Evolutionary conservation across 2,329 filamentous ascomycete genomes (phyloP).

Genomic region (Botrytis hyacinthi): DNA sequence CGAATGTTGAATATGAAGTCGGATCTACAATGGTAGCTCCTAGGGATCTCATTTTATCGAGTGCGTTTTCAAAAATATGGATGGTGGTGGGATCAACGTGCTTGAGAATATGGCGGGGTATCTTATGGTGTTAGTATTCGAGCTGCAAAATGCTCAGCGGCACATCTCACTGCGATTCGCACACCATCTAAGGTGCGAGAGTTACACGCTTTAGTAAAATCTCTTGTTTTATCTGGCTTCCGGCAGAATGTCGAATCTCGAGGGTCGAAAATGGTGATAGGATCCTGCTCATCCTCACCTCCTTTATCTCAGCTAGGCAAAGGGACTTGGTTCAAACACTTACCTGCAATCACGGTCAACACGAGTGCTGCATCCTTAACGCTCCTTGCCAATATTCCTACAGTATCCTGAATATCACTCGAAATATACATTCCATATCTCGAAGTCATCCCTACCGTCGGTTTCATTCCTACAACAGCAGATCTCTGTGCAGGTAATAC

Average conservation of each 20-base stretch:
- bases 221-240: not conserved
- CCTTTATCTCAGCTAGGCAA: not conserved
- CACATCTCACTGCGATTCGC: constrained; percentile 7
- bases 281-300: constrained; percentile 12
- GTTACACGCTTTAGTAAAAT: not conserved
- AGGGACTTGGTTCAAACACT: constrained; percentile 17
- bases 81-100: not conserved
- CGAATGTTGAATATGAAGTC: constrained; percentile 55
- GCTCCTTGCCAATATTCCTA: constrained; percentile 49
- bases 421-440: constrained; percentile 62
- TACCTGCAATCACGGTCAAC: constrained; percentile 60
- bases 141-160: not conserved
- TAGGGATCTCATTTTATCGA: constrained; percentile 2
- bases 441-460: constrained; percentile 62
- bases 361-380: constrained; percentile 63
- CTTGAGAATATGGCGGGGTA: constrained; percentile 12
- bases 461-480: constrained; percentile 65
- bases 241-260: not conserved
- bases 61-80: not conserved
- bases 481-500: constrained; percentile 51
- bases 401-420: constrained; percentile 59
- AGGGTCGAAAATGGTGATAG: constrained; percentile 2
- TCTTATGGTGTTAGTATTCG: not conserved
- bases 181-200: constrained; percentile 3
- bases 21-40: constrained; percentile 58